Evolutionary conservation across 2,329 filamentous ascomycete genomes (phyloP).

Genomic region (Phaeosphaeria sp.): DNA sequence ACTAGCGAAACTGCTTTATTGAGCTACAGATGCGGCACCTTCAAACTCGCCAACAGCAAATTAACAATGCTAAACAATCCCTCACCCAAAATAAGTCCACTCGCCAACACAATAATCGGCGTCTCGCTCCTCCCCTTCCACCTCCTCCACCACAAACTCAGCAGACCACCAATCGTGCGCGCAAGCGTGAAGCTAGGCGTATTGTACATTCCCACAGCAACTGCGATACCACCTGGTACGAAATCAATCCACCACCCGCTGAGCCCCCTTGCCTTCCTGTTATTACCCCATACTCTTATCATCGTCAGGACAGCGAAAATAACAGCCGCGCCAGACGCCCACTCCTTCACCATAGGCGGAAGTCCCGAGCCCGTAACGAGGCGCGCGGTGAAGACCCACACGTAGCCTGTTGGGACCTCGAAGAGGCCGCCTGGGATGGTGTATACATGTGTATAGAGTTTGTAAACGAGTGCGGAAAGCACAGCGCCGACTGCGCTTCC

Average conservation of each 20-base stretch:
- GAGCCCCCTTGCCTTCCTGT: conserved; percentile 39
- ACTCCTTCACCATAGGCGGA: conserved; percentile 82
- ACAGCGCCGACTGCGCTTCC: conserved; percentile 86
- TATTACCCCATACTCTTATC: conserved; percentile 61
- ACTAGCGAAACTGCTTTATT: neutral
- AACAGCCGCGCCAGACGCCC: conserved; percentile 75
- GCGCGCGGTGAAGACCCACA: conserved; percentile 96
- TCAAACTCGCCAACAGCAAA: conserved; percentile 76
- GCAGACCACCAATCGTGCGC: conserved; percentile 76
- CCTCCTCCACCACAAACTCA: conserved; percentile 10
- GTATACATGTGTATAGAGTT: conserved; percentile 89
- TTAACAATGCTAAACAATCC: conserved; percentile 90
- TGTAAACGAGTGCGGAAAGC: conserved; percentile 85
- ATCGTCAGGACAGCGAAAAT: conserved; percentile 77
- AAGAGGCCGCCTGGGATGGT: conserved; percentile 87
- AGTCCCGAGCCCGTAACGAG: conserved; percentile 90
- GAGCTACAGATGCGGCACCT: conserved; percentile 72
- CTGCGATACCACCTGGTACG: conserved; percentile 91
- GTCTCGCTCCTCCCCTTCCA: conserved; percentile 63
- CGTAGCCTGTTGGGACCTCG: conserved; percentile 91
- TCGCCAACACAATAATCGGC: conserved; percentile 86
- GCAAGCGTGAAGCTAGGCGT: conserved; percentile 95
- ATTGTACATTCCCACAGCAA: conserved; percentile 98
- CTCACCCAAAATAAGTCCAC: conserved; percentile 76
- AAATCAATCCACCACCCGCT: conserved; percentile 70